Percentiles rank a stretch among this genome's conserved stretches.
phyloP scores from a whole-genome alignment of 441 rosid species.

The Brassica hybrid region DNA sequence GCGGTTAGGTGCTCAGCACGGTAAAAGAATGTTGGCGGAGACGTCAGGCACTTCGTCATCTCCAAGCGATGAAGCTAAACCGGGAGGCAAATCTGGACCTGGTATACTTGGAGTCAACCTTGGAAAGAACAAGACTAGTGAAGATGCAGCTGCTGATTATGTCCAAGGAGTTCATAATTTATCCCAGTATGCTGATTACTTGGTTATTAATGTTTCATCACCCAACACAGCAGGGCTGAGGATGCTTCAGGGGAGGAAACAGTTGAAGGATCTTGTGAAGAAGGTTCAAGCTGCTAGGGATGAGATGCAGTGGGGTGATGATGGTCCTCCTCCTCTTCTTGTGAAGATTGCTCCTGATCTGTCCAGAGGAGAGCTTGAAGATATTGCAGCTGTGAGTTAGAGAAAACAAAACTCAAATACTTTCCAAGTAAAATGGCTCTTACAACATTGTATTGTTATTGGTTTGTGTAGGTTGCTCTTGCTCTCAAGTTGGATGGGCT shows the following conservation, averaged over 20 bases:
- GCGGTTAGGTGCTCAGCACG: conserved; percentile 96
- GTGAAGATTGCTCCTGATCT: too few species aligned
- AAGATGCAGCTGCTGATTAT: conserved; percentile 93
- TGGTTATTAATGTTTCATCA: conserved; percentile 97
- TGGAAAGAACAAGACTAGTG: conserved; percentile 96
- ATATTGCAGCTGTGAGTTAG: conserved; percentile 72
- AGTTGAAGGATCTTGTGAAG: too few species aligned
- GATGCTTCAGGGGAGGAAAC: too few species aligned
- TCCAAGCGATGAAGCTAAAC: conserved; percentile 61
- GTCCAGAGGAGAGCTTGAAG: too few species aligned
- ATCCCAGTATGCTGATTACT: conserved; percentile 96
- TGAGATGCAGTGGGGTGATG: too few species aligned
- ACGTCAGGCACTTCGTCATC: conserved; percentile 71
- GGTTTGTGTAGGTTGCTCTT: conserved; percentile 80
- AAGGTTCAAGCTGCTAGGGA: too few species aligned
- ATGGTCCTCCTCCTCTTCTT: too few species aligned
- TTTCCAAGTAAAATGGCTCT: conserved; percentile 35
- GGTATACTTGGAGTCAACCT: too few species aligned
- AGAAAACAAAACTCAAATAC: conserved; percentile 5
- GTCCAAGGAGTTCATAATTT: conserved; percentile 97
- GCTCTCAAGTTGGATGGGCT: conserved; percentile 95
- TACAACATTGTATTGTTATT: conserved; percentile 14
- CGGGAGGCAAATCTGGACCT: conserved; percentile 99
- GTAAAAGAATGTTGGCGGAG: conserved; percentile 90
- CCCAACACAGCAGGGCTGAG: too few species aligned